phyloP scores from a whole-genome alignment of 2,329 filamentous ascomycete species.

The Massarina eburnea region DNA sequence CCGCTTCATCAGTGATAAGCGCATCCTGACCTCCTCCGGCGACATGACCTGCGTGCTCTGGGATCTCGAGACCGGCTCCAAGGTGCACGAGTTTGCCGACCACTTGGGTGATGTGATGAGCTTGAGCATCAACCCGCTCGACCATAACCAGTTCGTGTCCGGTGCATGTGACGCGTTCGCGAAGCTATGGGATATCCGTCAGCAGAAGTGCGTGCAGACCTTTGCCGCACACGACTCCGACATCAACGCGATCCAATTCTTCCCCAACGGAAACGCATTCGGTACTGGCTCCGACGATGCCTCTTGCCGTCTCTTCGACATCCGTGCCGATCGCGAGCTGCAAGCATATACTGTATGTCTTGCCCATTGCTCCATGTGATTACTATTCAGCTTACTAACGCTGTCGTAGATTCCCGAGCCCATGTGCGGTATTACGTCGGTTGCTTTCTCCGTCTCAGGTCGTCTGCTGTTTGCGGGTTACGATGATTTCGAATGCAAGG shows the following conservation, averaged over 20 bases:
- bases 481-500: conserved; percentile 99
- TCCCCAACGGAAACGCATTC: conserved; percentile 97
- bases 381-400: conserved; percentile 26
- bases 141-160: conserved; percentile 99
- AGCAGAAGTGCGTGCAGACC: conserved; percentile 96
- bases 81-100: conserved; percentile 97
- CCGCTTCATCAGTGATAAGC: conserved; percentile 97
- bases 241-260: conserved; percentile 99
- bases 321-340: conserved; percentile 84
- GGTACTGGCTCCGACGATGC: conserved; percentile 97
- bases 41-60: conserved; percentile 99
- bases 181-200: conserved; percentile 98
- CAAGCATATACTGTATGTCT: conserved; percentile 66
- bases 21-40: conserved; percentile 95
- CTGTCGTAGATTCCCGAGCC: conserved; percentile 85
- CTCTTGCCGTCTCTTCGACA: conserved; percentile 95
- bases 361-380: neutral
- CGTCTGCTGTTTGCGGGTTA: conserved; percentile 95
- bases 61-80: conserved; percentile 97
- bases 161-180: conserved; percentile 98
- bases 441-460: conserved; percentile 95
- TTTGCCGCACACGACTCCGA: conserved; percentile 98
- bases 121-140: conserved; percentile 98
- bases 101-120: conserved; percentile 99
- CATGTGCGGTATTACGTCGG: conserved; percentile 95